A percentile compares a stretch with the other conserved stretches of the same genome.
Conservation (phyloP, 306 rosid genomes). For the Canavalia ensiformis region DNA sequence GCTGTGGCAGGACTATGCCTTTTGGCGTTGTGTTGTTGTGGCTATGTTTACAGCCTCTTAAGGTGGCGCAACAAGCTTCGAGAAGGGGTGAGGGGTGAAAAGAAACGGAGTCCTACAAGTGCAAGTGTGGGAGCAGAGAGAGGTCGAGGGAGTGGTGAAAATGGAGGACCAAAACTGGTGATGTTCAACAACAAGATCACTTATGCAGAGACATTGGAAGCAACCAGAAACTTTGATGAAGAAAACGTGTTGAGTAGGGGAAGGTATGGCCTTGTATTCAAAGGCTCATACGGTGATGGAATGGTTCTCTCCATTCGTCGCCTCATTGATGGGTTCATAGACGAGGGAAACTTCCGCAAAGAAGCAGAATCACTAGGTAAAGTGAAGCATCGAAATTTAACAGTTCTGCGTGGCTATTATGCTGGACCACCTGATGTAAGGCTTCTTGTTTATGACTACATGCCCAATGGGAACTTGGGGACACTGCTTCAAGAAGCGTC, state of each 20-base stretch:
- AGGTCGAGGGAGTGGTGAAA: constrained; percentile 74
- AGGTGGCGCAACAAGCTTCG: constrained; percentile 82
- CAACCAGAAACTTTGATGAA: constrained; percentile 87
- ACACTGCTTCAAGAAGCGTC: constrained; percentile 88
- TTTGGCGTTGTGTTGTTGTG: constrained; percentile 72
- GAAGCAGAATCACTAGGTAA: constrained; percentile 82
- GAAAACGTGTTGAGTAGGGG: constrained; percentile 87
- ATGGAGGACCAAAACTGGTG: constrained; percentile 82
- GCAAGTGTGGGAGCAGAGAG: constrained; percentile 69
- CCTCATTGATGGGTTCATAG: constrained; percentile 59
- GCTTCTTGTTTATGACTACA: constrained; percentile 82
- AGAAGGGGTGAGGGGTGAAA: constrained; percentile 71
- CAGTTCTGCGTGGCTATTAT: constrained; percentile 80
- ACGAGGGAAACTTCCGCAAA: constrained; percentile 66
- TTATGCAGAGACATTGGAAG: constrained; percentile 78
- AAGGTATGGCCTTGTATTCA: constrained; percentile 75
- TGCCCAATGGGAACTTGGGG: constrained; percentile 88
- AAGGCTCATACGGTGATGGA: constrained; percentile 79
- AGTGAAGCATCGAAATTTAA: constrained; percentile 79
- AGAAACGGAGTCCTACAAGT: constrained; percentile 72
- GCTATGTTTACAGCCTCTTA: constrained; percentile 75
- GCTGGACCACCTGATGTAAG: constrained; percentile 81
- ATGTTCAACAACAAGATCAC: constrained; percentile 84
- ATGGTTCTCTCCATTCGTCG: constrained; percentile 85
- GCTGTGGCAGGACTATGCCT: constrained; percentile 66